A percentile compares a stretch with the other conserved stretches of the same genome.
These are phyloP conservation scores for Neurospora hispaniola DNA, from an alignment of 495 filamentous ascomycete species.

Conservation along the genomic window DNA sequence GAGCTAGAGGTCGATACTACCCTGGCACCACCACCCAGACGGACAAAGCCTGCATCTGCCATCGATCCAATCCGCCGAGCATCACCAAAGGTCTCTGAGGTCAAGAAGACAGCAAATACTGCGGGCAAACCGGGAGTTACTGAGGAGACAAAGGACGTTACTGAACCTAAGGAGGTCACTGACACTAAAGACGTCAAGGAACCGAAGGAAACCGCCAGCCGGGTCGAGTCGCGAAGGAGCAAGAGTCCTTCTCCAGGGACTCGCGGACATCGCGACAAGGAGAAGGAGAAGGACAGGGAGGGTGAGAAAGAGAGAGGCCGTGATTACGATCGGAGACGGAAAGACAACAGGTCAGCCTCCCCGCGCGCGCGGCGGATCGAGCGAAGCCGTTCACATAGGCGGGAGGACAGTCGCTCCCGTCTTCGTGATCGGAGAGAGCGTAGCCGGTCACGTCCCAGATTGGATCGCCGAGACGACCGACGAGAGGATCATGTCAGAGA, in stretches of 20 bases:
- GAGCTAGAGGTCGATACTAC: constrained; percentile 44
- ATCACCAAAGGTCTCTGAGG: constrained; percentile 29
- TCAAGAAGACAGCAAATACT: constrained; percentile 25
- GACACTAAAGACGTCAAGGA: constrained; percentile 18
- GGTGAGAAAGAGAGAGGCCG: constrained; percentile 16
- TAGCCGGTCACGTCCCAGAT: constrained; percentile 27
- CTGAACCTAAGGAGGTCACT: constrained; percentile 12
- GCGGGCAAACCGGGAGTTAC: constrained; percentile 3
- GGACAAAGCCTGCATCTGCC: constrained; percentile 41
- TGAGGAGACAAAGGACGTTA: constrained; percentile 14
- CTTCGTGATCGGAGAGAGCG: constrained; percentile 27
- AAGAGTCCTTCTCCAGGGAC: constrained; percentile 24
- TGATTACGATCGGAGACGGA: constrained; percentile 16
- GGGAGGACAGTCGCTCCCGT: constrained; percentile 16
- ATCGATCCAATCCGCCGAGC: constrained; percentile 42
- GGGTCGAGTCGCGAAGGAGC: constrained; percentile 22
- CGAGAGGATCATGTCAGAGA: constrained; percentile 18
- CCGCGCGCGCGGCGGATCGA: constrained; percentile 13
- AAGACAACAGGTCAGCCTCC: constrained; percentile 16
- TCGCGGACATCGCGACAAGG: constrained; percentile 23
- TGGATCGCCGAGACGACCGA: constrained; percentile 14
- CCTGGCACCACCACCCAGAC: constrained; percentile 42
- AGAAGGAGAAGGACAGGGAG: constrained; percentile 21
- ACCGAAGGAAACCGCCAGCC: constrained; percentile 13
- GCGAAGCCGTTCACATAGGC: constrained; percentile 15